A percentile compares a stretch with the other conserved stretches of the same genome.
Evolutionary conservation across 2,329 filamentous ascomycete species (phyloP).

Genomic region (Pseudogymnoascus sp.): DNA sequence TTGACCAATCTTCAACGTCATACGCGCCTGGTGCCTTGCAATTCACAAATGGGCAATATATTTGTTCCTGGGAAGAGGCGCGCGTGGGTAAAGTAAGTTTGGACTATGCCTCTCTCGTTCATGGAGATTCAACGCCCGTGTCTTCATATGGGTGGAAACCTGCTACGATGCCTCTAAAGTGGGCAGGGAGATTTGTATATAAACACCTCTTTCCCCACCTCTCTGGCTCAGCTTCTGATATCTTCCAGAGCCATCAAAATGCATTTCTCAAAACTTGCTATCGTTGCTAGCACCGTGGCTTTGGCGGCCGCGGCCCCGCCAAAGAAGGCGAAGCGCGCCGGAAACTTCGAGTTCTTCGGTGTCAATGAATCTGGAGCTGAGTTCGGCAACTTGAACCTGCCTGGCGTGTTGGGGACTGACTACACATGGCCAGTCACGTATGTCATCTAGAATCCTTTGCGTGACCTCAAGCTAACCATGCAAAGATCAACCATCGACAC

Average conservation of each 20-base stretch:
- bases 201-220: neutral
- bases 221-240: neutral
- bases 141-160: neutral
- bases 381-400: slow-evolving; percentile 50
- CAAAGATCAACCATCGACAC: slow-evolving; percentile 31
- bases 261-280: slow-evolving; percentile 19
- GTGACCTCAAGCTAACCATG: slow-evolving; percentile 18
- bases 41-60: neutral
- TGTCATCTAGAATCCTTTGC: slow-evolving; percentile 24
- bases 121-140: neutral
- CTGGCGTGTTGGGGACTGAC: slow-evolving; percentile 49
- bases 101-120: neutral
- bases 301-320: slow-evolving; percentile 25
- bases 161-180: neutral
- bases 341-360: slow-evolving; percentile 32
- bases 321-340: slow-evolving; percentile 32
- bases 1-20: neutral
- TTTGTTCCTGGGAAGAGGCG: slow-evolving; percentile 7
- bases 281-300: slow-evolving; percentile 20
- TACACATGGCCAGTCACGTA: slow-evolving; percentile 52
- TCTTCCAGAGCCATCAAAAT: slow-evolving; percentile 15
- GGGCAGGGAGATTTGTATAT: neutral
- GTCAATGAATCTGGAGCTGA: slow-evolving; percentile 48
- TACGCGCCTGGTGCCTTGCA: neutral
- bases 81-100: neutral